A percentile compares a stretch with the other conserved stretches of the same genome.
Evolutionary conservation across 1,284 basidiomycete genomes (phyloP).

Genomic region (Naganishia sp.): DNA sequence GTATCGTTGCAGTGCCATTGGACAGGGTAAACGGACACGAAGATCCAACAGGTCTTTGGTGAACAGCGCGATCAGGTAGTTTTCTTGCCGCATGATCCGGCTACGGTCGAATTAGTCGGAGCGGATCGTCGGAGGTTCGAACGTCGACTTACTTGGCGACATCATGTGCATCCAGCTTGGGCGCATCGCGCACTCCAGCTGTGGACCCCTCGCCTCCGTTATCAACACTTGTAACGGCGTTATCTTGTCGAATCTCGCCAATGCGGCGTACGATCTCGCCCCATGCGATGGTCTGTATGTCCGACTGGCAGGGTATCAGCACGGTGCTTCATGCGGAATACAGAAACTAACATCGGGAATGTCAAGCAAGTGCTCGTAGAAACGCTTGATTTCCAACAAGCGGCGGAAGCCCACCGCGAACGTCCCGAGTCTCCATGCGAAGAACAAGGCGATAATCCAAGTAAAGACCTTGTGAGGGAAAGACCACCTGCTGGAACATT

Average conservation of each 20-base stretch:
- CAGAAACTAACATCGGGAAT: constrained; percentile 60
- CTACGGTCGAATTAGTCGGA: constrained; percentile 35
- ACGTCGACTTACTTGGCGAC: constrained; percentile 56
- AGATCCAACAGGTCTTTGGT: constrained; percentile 94
- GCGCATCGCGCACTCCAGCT: constrained; percentile 54
- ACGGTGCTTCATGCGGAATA: no score
- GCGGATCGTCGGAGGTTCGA: no score
- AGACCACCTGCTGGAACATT: constrained; percentile 65
- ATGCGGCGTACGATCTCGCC: constrained; percentile 89
- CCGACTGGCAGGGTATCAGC: constrained; percentile 67
- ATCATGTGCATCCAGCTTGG: constrained; percentile 89
- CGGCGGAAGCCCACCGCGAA: constrained; percentile 63
- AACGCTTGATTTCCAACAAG: constrained; percentile 88
- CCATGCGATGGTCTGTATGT: constrained; percentile 98
- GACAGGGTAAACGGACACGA: constrained; percentile 69
- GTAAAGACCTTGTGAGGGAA: constrained; percentile 33
- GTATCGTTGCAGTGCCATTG: constrained; percentile 52
- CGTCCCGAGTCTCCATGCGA: constrained; percentile 61
- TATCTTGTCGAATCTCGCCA: constrained; percentile 81
- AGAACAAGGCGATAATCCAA: constrained; percentile 66
- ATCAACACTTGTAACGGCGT: constrained; percentile 76
- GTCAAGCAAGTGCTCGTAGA: constrained; percentile 64
- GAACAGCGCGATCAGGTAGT: constrained; percentile 95
- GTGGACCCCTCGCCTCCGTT: constrained; percentile 47
- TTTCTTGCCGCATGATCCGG: constrained; percentile 95